Percentiles rank a stretch among this genome's conserved stretches.
phyloP scores from a whole-genome alignment of 208 protist species.

The Tritrichomonas musculus region DNA sequence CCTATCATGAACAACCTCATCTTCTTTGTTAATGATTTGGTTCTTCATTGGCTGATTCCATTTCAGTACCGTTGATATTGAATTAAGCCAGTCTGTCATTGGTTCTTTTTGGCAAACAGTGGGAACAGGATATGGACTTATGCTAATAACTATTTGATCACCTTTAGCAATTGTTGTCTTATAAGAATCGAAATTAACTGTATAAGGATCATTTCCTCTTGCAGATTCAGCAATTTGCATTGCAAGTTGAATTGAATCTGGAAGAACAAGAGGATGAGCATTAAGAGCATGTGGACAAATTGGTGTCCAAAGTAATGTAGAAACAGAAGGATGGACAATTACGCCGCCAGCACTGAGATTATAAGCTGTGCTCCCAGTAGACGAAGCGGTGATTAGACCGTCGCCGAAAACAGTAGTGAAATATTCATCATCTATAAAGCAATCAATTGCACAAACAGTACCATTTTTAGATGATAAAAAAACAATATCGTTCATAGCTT shows the following conservation, averaged over 20 bases:
- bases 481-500: background rate
- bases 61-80: slow-evolving; percentile 2
- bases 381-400: background rate
- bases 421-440: background rate
- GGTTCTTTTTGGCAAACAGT: background rate
- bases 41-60: slow-evolving; percentile 30
- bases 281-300: background rate
- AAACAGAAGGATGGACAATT: slow-evolving; percentile 19
- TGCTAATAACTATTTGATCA: background rate
- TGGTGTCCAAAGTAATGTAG: background rate
- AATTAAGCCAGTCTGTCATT: background rate
- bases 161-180: background rate
- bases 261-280: background rate
- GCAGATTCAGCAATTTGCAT: background rate
- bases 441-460: background rate
- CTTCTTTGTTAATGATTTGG: background rate
- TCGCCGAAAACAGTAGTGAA: background rate
- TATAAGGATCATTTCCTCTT: background rate
- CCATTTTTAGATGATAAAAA: background rate
- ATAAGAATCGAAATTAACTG: background rate
- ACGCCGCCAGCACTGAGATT: background rate
- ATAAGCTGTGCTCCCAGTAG: slow-evolving; percentile 1
- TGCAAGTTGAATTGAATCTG: background rate
- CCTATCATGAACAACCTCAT: too few relatives aligned
- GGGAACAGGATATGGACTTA: background rate